These are phyloP conservation scores for Syzygium malaccense DNA, from an alignment of 441 rosid species.

Conservation along the genomic window DNA sequence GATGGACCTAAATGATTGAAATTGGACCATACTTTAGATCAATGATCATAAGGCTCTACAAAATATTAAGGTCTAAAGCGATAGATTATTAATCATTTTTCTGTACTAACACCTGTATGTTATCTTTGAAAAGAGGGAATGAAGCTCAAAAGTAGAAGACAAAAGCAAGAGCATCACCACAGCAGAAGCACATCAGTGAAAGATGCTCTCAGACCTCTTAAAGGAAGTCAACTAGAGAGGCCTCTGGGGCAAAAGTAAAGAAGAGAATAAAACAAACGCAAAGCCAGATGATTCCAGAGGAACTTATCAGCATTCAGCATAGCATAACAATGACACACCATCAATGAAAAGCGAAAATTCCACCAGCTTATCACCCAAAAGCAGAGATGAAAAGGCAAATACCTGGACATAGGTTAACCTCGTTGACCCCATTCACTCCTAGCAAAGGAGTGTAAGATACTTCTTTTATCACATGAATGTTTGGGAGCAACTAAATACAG, in stretches of 20 bases:
- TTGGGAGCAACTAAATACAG: not conserved
- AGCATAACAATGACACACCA: not conserved
- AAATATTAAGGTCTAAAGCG: not conserved
- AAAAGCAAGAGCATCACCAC: no score
- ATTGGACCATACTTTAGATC: not conserved
- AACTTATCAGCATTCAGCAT: not conserved
- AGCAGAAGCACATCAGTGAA: no score
- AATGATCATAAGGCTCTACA: not conserved
- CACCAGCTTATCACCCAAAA: not conserved
- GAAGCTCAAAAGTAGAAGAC: not conserved
- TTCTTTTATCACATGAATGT: not conserved
- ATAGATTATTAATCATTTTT: no score
- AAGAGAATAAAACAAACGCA: no score
- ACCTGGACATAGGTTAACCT: not conserved
- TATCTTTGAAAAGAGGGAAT: not conserved
- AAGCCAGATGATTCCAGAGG: not conserved
- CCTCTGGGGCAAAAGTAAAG: no score
- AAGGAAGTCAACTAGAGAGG: not conserved
- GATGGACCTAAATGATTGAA: not conserved
- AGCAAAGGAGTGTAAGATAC: not conserved
- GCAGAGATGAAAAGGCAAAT: not conserved
- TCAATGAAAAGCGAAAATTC: not conserved
- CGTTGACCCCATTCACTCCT: fast-evolving
- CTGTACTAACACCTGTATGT: not conserved
- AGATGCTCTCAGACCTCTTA: no score